Conservation (phyloP, 805 yeast genomes). For the Cyberlindnera meyerae region DNA sequence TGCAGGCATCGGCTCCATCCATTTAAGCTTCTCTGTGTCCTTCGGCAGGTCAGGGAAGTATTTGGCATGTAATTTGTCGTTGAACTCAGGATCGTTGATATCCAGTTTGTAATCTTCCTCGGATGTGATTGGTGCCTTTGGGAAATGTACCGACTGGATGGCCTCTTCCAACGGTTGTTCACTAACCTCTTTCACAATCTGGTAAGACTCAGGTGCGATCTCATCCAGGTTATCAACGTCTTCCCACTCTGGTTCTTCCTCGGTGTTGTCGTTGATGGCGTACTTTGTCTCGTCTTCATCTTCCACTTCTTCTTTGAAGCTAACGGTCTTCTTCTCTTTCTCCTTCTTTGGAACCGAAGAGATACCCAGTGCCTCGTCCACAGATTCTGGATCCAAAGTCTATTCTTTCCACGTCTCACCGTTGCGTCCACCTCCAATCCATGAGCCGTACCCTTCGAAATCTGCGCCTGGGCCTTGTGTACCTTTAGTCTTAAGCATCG, state of each 20-base stretch:
- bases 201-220: constrained; percentile 43
- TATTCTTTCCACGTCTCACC: constrained; percentile 23
- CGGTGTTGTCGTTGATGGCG: neutral
- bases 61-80: constrained; percentile 72
- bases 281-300: no score
- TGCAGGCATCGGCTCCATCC: constrained; percentile 78
- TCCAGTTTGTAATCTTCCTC: constrained; percentile 41
- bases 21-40: constrained; percentile 75
- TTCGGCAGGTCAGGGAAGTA: constrained; percentile 87
- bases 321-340: neutral
- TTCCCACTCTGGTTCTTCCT: constrained; percentile 34
- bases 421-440: constrained; percentile 27
- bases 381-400: constrained; percentile 14
- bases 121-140: constrained; percentile 47
- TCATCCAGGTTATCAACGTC: constrained; percentile 47
- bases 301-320: neutral
- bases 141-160: constrained; percentile 55
- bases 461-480: constrained; percentile 9
- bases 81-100: constrained; percentile 72
- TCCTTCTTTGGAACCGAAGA: constrained; percentile 1
- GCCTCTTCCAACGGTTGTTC: constrained; percentile 40
- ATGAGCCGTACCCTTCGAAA: constrained; percentile 26
- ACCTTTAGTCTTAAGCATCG: constrained; percentile 21
- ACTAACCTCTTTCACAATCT: constrained; percentile 41
- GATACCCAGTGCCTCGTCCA: constrained; percentile 20